Conservation (phyloP, 176 grass and related monocot genomes). For the Oryza meyeriana region DNA sequence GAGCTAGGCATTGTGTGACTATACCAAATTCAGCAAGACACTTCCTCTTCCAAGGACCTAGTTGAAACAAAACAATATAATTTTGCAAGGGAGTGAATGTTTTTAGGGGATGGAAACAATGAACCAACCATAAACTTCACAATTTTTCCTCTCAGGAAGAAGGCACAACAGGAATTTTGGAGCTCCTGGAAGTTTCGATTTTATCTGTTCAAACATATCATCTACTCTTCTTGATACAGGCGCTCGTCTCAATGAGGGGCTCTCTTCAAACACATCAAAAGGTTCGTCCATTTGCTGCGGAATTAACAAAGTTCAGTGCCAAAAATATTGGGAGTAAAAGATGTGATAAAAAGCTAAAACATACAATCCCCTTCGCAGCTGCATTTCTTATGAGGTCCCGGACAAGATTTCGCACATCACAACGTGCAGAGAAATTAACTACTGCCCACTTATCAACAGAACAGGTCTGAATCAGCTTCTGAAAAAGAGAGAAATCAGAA, state of each 20-base stretch:
- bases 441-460: slow-evolving; percentile 58
- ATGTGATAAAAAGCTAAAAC: slow-evolving; percentile 28
- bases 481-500: slow-evolving; percentile 28
- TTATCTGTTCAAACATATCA: slow-evolving; percentile 70
- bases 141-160: slow-evolving; percentile 87
- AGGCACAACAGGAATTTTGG: slow-evolving; percentile 80
- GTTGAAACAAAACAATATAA: slow-evolving; percentile 17
- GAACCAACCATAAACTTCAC: slow-evolving; percentile 80
- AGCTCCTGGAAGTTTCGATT: slow-evolving; percentile 56
- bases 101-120: slow-evolving; percentile 20
- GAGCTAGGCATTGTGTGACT: slow-evolving; percentile 81
- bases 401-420: slow-evolving; percentile 51
- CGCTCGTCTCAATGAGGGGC: slow-evolving; percentile 40
- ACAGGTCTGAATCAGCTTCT: slow-evolving; percentile 56
- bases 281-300: slow-evolving; percentile 57
- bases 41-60: slow-evolving; percentile 94
- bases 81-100: not conserved
- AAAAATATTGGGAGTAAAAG: not conserved
- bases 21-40: slow-evolving; percentile 93
- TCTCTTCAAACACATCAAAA: slow-evolving; percentile 62
- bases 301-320: slow-evolving; percentile 5
- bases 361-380: slow-evolving; percentile 64
- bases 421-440: slow-evolving; percentile 85
- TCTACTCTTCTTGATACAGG: slow-evolving; percentile 59
- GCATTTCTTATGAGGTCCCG: slow-evolving; percentile 59